Evolutionary conservation across 768 basidiomycete genomes (phyloP), one percentile per base, ranked within the genome.

Genomic region (Amanita phalloides): DNA sequence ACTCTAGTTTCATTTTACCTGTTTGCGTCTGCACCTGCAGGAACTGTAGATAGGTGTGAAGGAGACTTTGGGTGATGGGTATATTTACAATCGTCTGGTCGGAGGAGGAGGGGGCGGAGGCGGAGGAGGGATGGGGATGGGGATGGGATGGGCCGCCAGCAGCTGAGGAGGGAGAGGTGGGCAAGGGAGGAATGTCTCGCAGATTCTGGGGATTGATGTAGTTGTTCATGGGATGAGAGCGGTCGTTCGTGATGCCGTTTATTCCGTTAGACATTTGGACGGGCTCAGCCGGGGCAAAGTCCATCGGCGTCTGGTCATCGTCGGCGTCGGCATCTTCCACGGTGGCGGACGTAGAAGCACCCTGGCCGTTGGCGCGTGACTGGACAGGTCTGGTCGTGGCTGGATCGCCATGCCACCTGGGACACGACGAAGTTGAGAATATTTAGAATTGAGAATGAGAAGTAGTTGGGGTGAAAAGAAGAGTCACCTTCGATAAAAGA

Each of bases 1-100:
- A 81, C 53, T 87, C 86, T 39, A 86, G 71, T 60, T 84, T 84
- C 67, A 79, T 72, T 64, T 82, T 82, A 54, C 76, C 77, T 33
- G 84, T 78, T 57, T 86, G 84, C 21, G 75, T 76, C 60, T 88
- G 86, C 38, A 78, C 70, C 55, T 81, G 81, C 37, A 88, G 65
- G 54, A 79, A 74, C 55, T 83, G 78, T 60, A 81, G 62, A 55
- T 76, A 81, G 13, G 77, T 71, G 23, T 71, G 64, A 48, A 84
- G 66, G 68, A 86, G 69, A 17, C 70, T 70, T 55, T 84, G 81
- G 4, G 80, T 73, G 41, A 84, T 61, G 6, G 75, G 66, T 21
- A 84, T 60, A 55, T 78, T 75, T 10, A 76, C 61, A 20, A 76
- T 62, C 2, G 73, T 55, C 54, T 69, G 71, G 26, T 79, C 73